Base-by-base conservation (phyloP, 2,329 filamentous ascomycete genomes). In the Myotisia sp. region DNA sequence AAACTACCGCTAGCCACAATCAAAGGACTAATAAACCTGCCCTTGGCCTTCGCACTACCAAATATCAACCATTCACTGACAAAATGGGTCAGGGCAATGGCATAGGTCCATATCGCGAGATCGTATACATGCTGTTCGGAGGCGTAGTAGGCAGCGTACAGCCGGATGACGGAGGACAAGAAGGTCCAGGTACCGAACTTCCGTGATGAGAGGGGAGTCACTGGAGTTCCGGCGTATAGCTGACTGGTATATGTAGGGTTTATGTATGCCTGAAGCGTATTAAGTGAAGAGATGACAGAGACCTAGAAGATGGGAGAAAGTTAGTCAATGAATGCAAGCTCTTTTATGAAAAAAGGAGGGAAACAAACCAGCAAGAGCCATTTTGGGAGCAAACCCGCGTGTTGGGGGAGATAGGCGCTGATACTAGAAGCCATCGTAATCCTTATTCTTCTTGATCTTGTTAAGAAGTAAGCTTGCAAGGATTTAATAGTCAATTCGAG, bases 121-220 rank as follows among this genome's bases (percentile, higher is more conserved):
- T 90, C 71, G 56, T 92, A 94, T 36, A 86, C 65, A 28, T 71
- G 68, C 1, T 71, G 70, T 40, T 83, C 68, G 44, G 74, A 65
- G 42, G 92, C 73, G 55, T 92, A 68, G 61, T 92, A 92, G 21
- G 82, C 81, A 3, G 83, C 82, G 52, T 92, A 92, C 44, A 85
- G 62, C 34, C 86, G 74, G 28, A 92, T 69, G 33, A 92, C 63
- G 38, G 75, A 71, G 4, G 79, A 77, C 38, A 92, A 65, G 38
- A 87, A 68, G 0, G 86, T 92, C 77, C 85, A 94, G 19, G 82
- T 90, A 35, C 80, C 85, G 55, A 92, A 92, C 13, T 83, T 75
- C 43, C 83, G 76, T 17, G 76, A 76, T 7, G 76, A 77, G 19
- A 93, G 72, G 4, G 79, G 74, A 4, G 81, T 86, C 37, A 83